Evolutionary conservation across 1,139 yeast species (phyloP).

Genomic region (Lodderomyces metapsilosis): DNA sequence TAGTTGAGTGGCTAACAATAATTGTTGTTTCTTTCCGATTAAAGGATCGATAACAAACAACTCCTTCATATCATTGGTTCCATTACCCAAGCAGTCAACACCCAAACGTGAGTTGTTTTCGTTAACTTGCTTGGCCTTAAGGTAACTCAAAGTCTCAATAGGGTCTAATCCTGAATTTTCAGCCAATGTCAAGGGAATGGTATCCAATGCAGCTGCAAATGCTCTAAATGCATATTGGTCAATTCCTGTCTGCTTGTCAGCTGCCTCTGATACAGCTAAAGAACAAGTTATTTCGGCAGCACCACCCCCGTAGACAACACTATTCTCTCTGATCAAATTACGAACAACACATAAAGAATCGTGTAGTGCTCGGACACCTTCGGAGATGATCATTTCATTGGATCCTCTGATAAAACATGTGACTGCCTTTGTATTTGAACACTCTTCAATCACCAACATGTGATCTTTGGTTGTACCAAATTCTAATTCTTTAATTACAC

Average conservation of each 20-base stretch:
- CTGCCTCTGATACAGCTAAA: constrained; percentile 85
- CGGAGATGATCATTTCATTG: constrained; percentile 96
- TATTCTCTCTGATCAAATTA: constrained; percentile 84
- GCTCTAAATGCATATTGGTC: constrained; percentile 98
- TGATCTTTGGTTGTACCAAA: constrained; percentile 97
- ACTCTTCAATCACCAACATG: constrained; percentile 92
- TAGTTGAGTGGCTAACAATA: constrained; percentile 90
- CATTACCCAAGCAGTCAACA: constrained; percentile 89
- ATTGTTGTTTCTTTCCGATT: constrained; percentile 95
- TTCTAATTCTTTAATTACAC: constrained; percentile 79
- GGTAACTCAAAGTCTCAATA: constrained; percentile 79
- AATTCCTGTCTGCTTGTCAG: constrained; percentile 89
- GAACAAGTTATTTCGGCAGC: constrained; percentile 96
- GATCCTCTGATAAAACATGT: constrained; percentile 94
- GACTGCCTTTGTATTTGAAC: constrained; percentile 86
- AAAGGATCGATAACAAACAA: constrained; percentile 94
- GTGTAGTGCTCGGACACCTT: constrained; percentile 93
- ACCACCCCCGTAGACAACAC: constrained; percentile 98
- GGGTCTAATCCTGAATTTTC: constrained; percentile 96
- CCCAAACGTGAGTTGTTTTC: constrained; percentile 75
- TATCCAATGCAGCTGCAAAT: constrained; percentile 86
- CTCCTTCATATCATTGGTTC: constrained; percentile 88
- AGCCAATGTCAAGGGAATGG: constrained; percentile 91
- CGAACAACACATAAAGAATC: constrained; percentile 97
- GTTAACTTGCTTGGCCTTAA: constrained; percentile 82